These are phyloP conservation scores for Sophora flavescens DNA, from an alignment of 306 rosid genomes.

Conservation along the genomic window DNA sequence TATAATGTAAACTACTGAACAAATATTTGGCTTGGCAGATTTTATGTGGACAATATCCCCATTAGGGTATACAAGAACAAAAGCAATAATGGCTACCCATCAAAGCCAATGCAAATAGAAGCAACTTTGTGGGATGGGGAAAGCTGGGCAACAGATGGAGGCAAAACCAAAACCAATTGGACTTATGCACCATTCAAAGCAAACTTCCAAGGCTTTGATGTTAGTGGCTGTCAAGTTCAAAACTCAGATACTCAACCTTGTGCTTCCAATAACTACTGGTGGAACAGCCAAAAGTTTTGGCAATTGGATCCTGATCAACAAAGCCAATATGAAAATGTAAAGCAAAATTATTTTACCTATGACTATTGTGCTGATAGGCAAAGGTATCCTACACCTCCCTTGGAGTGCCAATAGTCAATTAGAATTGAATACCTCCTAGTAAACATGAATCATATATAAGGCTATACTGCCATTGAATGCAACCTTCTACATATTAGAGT, in stretches of 20 bases:
- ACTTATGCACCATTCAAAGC: slow-evolving; percentile 65
- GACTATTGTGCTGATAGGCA: slow-evolving; percentile 60
- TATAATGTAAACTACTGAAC: background rate
- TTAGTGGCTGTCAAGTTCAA: slow-evolving; percentile 50
- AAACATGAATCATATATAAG: slow-evolving; percentile 1
- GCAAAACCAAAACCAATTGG: slow-evolving; percentile 57
- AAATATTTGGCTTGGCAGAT: slow-evolving; percentile 45
- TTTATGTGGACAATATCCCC: slow-evolving; percentile 60
- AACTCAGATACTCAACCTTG: slow-evolving; percentile 32
- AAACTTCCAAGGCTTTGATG: slow-evolving; percentile 52
- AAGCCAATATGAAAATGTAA: slow-evolving; percentile 45
- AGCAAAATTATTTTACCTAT: slow-evolving; percentile 42
- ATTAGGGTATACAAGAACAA: slow-evolving; percentile 63
- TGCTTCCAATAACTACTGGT: slow-evolving; percentile 43
- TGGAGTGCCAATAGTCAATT: slow-evolving; percentile 53
- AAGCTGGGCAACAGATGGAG: slow-evolving; percentile 73
- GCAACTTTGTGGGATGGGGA: slow-evolving; percentile 66
- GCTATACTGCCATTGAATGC: background rate
- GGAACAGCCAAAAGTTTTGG: slow-evolving; percentile 55
- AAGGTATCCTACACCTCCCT: slow-evolving; percentile 53
- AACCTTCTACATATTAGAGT: background rate
- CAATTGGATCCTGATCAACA: slow-evolving; percentile 33
- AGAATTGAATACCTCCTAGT: background rate
- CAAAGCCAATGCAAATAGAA: slow-evolving; percentile 57
- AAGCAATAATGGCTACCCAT: slow-evolving; percentile 41